Evolutionary conservation across 1,284 basidiomycete species (phyloP), one percentile per base, ranked within the genome.

Genomic region (Ceratobasidium sp.): DNA sequence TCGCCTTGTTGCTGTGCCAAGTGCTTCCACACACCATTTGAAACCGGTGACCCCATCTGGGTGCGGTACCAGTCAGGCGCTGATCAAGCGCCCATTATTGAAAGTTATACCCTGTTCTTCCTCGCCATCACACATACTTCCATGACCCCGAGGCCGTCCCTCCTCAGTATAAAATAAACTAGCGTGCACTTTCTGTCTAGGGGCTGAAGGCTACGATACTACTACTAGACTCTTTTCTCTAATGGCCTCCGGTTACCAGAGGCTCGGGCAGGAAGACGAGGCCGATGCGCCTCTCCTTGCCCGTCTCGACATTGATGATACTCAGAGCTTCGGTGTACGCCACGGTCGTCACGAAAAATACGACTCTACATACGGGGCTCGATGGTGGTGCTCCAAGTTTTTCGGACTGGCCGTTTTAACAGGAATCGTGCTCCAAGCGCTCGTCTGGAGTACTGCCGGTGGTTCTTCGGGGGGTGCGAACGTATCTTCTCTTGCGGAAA

Each of bases 301-400:
- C 6, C 62, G 29, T 19, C 62, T 75, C 41, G 75, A 78, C 69
- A 67, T 53, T 19, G 78, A 77, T 45, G 79, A 81, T 76, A 81
- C 81, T 64, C 80, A 80, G 48, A 82, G 82, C 75, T 45, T 50
- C 2, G 45, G 62, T 17, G 41, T 15, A 5, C 54, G 11, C 11
- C 5, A 9, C 11, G 15, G 31, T 1, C 44, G 47, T 29, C 24
- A 17, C 17, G 15, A 31, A 11, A 31, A 27, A 19, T 50, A 27
- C 29, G 0, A 29, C 17, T 6, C 29, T 19, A 19, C 5, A n/a
- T 45, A 31, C 1, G 47, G 45, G 15, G 31, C 27, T 19, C 27
- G 14, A 64, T 50, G 62, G 62, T 22, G 45, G 27, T 50, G 33
- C n/a, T 0, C 31, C 27, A 64, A n/a, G 24, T 64, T 64, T 48